Conservation (phyloP, 306 rosid species). For the Cucurbita pepo region DNA sequence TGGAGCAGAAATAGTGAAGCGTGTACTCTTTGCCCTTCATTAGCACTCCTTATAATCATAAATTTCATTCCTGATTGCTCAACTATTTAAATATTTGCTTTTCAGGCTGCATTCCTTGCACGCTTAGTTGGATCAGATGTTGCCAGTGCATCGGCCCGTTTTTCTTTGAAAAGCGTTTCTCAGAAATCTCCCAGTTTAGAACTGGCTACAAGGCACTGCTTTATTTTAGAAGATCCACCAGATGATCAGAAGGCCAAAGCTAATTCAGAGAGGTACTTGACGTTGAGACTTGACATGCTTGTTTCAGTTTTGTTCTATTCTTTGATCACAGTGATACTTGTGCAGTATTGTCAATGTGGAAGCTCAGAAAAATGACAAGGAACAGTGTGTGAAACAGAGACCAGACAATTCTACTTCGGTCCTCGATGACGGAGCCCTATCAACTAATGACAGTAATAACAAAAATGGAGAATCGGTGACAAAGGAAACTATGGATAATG, state of each 20-base stretch:
- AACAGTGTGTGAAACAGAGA: slow-evolving; percentile 21
- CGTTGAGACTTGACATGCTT: slow-evolving; percentile 8
- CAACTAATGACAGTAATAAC: slow-evolving; percentile 14
- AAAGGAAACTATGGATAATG: slow-evolving; percentile 26
- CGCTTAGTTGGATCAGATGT: slow-evolving; percentile 62
- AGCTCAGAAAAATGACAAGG: slow-evolving; percentile 22
- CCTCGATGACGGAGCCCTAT: slow-evolving; percentile 24
- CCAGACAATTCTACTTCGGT: slow-evolving; percentile 19
- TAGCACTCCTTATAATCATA: background rate
- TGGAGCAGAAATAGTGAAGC: background rate
- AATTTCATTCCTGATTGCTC: background rate
- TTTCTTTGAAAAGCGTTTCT: slow-evolving; percentile 48
- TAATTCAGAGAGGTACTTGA: slow-evolving; percentile 40
- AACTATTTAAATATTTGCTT: slow-evolving; percentile 1
- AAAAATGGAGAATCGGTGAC: slow-evolving; percentile 23
- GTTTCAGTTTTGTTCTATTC: slow-evolving; percentile 4
- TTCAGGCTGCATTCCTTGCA: slow-evolving; percentile 67
- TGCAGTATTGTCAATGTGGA: slow-evolving; percentile 30
- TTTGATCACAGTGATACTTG: slow-evolving; percentile 15
- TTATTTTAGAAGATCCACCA: slow-evolving; percentile 65
- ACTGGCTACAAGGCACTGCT: slow-evolving; percentile 66
- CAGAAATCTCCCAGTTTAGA: slow-evolving; percentile 49
- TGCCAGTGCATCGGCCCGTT: slow-evolving; percentile 68
- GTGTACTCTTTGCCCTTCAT: background rate
- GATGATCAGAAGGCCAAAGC: slow-evolving; percentile 34